Evolutionary conservation across 441 rosid genomes (phyloP).

Genomic region (Gossypium armourianum): DNA sequence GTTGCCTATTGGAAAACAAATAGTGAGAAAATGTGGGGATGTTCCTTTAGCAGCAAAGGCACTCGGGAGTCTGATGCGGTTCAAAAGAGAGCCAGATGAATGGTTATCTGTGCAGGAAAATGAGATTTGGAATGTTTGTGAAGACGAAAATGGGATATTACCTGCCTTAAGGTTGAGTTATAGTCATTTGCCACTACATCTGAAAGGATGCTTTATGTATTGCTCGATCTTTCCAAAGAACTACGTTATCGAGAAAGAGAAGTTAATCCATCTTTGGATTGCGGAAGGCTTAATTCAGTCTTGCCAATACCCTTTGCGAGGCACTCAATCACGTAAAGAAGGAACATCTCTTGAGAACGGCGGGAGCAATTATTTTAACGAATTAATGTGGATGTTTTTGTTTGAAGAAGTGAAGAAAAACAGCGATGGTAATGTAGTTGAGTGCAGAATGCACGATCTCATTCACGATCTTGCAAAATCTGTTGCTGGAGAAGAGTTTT

Average conservation of each 20-base stretch:
- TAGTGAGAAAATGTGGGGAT: background rate
- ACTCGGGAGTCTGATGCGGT: background rate
- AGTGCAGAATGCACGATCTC: background rate
- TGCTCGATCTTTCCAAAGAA: slow-evolving; percentile 11
- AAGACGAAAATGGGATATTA: background rate
- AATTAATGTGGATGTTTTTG: background rate
- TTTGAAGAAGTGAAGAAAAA: slow-evolving; percentile 1
- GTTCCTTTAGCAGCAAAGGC: background rate
- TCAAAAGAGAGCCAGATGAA: background rate
- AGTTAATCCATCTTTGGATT: slow-evolving; percentile 10
- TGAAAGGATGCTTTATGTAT: slow-evolving; percentile 8
- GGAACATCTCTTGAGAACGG: background rate
- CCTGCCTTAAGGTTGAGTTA: background rate
- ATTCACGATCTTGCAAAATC: slow-evolving; percentile 1
- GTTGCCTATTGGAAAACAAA: slow-evolving; percentile 4
- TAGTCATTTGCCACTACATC: background rate
- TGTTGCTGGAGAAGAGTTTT: background rate
- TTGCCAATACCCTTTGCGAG: too few relatives aligned
- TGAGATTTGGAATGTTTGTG: background rate
- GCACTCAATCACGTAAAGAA: background rate
- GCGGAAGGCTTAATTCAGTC: slow-evolving; percentile 4
- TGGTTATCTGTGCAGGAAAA: background rate
- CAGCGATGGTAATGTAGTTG: background rate
- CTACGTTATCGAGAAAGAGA: background rate
- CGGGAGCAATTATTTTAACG: background rate